Base-by-base conservation (phyloP, 2,329 filamentous ascomycete species). In the Elsinoe arachidis region DNA sequence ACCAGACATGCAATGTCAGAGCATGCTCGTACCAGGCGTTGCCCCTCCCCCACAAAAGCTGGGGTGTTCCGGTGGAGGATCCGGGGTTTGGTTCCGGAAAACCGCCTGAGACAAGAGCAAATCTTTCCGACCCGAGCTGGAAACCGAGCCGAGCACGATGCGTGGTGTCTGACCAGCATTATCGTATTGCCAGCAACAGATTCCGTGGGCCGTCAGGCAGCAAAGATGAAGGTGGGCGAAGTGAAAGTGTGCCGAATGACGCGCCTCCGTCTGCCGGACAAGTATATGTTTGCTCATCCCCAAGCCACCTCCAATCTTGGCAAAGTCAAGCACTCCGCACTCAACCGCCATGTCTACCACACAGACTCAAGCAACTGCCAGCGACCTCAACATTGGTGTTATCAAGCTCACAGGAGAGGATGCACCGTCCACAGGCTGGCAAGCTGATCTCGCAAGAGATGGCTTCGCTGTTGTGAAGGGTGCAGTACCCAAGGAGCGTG, bases 391-490 rank as follows among this genome's bases (percentile, higher is more conserved):
- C n/a, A 51, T 35, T 17, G 30, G 23, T 21, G 46, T 51, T 15
- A 23, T 51, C 46, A 51, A 35, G 30, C 46, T 51, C 46, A 51
- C 23, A 7, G 46, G 46, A 12, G 46, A 34, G 17, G 46, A 51
- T 19, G 46, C 46, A 1, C 46, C 46, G 5, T 14, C 15, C 10
- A 35, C 46, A 17, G 26, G 23, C 14, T 51, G 46, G 46, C 46
- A 51, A 51, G 46, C 30, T 26, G 63, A 66, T 21, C 59, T 73
- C 3, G 64, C 62, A 3, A 62, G 68, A 15, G 65, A 76, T 46
- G 74, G 74, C 7, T 76, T 68, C 58, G 70, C 69, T 1, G 68
- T 77, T 15, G 63, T 77, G 37, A 76, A 76, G 57, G 69, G 69
- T 7, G 73, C 73, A 1, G 71, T 77, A 41, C 70, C 73, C 0